phyloP scores from a whole-genome alignment of 108 stramenopile species.

The Craspedostauros australis region DNA sequence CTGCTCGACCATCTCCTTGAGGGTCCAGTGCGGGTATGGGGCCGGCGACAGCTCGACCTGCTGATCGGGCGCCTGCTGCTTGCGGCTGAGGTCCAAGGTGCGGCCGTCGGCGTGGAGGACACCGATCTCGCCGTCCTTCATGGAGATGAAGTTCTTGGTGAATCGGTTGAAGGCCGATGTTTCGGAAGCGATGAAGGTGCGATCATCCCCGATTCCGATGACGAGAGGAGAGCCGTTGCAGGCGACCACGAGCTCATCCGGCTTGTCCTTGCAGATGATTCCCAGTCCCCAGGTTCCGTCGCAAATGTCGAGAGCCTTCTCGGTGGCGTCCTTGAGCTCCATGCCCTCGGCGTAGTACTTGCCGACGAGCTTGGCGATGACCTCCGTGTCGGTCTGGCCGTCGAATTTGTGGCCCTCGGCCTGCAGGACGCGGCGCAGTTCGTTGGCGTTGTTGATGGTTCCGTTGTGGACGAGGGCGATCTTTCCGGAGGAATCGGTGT shows the following conservation, averaged over 20 bases:
- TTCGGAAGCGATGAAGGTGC: constrained; percentile 94
- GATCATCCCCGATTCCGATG: constrained; percentile 90
- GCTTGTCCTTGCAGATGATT: constrained; percentile 76
- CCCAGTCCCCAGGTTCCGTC: constrained; percentile 95
- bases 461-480: constrained; percentile 99
- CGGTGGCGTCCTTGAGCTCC: constrained; percentile 72
- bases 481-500: constrained; percentile 88
- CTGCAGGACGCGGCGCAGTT: constrained; percentile 83
- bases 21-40: constrained; percentile 95
- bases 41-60: constrained; percentile 89
- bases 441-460: constrained; percentile 94
- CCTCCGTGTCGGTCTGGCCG: constrained; percentile 98
- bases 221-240: constrained; percentile 97
- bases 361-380: constrained; percentile 95
- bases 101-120: constrained; percentile 88
- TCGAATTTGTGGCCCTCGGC: constrained; percentile 77
- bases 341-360: constrained; percentile 53
- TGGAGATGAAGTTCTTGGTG: constrained; percentile 97
- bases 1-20: constrained; percentile 89
- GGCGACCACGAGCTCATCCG: constrained; percentile 92
- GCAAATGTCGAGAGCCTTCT: constrained; percentile 76
- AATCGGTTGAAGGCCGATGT: constrained; percentile 96
- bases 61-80: constrained; percentile 88
- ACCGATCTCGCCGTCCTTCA: constrained; percentile 99
- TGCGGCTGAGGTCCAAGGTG: constrained; percentile 82